Evolutionary conservation across 2,329 filamentous ascomycete species (phyloP).

Genomic region (Teratosphaeria zuluensis): DNA sequence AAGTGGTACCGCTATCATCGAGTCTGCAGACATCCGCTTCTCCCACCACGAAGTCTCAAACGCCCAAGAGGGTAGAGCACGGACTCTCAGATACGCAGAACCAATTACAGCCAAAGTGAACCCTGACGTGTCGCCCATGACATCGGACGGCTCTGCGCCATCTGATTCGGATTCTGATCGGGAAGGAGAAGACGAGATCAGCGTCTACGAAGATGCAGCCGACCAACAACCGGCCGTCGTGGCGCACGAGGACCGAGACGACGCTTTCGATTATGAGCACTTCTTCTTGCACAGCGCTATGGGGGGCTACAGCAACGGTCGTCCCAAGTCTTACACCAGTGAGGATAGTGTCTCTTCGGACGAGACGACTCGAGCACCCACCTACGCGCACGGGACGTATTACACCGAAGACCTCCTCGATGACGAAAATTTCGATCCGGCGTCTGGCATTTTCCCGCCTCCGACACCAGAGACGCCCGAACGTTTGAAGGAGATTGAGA

Average conservation of each 20-base stretch:
- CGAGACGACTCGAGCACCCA: conserved; percentile 37
- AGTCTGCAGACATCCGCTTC: conserved; percentile 16
- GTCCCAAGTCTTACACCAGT: conserved; percentile 13
- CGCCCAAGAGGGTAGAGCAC: not conserved
- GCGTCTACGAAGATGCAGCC: conserved; percentile 37
- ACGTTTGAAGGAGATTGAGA: conserved; percentile 23
- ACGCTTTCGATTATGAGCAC: conserved; percentile 88
- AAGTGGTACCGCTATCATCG: conserved; percentile 16
- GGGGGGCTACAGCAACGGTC: conserved; percentile 57
- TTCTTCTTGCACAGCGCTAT: conserved; percentile 92
- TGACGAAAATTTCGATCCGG: conserved; percentile 10
- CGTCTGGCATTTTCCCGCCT: conserved; percentile 11
- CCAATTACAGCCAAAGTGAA: not conserved
- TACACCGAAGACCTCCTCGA: conserved; percentile 11
- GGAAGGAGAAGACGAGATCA: conserved; percentile 19
- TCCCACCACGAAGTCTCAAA: conserved; percentile 14
- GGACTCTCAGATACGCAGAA: not conserved
- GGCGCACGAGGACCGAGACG: conserved; percentile 80
- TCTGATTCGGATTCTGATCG: not conserved
- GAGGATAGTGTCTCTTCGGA: conserved; percentile 37
- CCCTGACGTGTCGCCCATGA: not conserved
- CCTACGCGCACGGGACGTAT: conserved; percentile 7
- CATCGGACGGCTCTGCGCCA: not conserved
- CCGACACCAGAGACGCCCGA: conserved; percentile 25
- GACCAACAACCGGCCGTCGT: conserved; percentile 22